Conservation (phyloP, 2,329 filamentous ascomycete genomes). For the Albophoma yamanashiensis region DNA sequence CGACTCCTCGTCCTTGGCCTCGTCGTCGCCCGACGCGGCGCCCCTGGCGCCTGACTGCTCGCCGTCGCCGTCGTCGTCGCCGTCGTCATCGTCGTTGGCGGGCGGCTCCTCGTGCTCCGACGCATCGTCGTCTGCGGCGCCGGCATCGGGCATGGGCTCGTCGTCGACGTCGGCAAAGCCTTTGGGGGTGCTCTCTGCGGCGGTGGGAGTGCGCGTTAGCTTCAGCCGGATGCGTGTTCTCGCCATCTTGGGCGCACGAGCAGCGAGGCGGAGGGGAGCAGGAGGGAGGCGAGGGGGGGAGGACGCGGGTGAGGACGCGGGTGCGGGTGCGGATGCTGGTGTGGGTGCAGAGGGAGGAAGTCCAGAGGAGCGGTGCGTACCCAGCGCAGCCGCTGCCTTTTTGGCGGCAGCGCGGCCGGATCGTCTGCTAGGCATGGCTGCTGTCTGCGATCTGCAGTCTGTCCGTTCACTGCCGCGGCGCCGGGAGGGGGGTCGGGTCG, state of each 20-base stretch:
- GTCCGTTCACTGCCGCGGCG: background rate
- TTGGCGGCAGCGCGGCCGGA: slow-evolving; percentile 43
- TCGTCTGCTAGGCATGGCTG: slow-evolving; percentile 30
- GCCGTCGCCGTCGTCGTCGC: slow-evolving; percentile 21
- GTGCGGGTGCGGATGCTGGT: background rate
- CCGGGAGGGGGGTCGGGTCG: background rate
- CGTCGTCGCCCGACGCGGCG: slow-evolving; percentile 27
- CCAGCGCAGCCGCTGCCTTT: slow-evolving; percentile 41
- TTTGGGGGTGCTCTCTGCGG: slow-evolving; percentile 30
- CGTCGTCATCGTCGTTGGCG: slow-evolving; percentile 16
- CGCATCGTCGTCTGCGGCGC: slow-evolving; percentile 8
- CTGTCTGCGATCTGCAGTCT: background rate
- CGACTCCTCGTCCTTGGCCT: slow-evolving; percentile 29
- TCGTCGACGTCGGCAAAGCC: slow-evolving; percentile 30
- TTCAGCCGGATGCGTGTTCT: slow-evolving; percentile 19
- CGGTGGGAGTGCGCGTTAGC: slow-evolving; percentile 19
- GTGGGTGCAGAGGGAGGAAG: background rate
- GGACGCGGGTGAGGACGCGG: background rate
- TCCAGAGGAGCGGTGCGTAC: slow-evolving; percentile 22
- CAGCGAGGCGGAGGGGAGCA: background rate
- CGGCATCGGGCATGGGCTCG: slow-evolving; percentile 25
- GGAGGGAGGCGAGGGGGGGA: background rate
- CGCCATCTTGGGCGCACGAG: slow-evolving; percentile 10
- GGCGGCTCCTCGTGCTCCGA: slow-evolving; percentile 6
- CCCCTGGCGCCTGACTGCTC: slow-evolving; percentile 30